A percentile compares a stretch with the other conserved stretches of the same genome.
phyloP scores from a whole-genome alignment of 148 eudicot genomes.

The Rhododendron molle region DNA sequence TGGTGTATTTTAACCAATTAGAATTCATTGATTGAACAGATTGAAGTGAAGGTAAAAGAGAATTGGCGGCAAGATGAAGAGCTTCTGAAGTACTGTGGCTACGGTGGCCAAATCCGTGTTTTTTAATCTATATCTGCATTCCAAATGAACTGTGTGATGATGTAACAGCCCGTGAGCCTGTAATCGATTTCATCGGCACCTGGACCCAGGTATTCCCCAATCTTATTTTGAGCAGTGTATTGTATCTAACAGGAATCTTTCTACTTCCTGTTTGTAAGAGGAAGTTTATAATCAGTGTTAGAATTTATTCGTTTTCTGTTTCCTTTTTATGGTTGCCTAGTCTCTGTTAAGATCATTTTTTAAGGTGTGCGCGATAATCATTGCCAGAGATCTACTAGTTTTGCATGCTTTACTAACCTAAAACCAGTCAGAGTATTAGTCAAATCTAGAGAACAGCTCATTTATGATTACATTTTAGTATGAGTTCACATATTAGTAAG shows the following conservation, averaged over 20 bases:
- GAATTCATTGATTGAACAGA: constrained; percentile 35
- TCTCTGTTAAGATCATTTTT: not conserved
- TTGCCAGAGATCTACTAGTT: not conserved
- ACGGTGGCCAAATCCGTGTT: constrained; percentile 72
- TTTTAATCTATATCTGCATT: constrained; percentile 19
- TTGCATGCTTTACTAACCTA: not conserved
- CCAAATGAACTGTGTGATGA: not conserved
- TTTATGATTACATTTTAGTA: not conserved
- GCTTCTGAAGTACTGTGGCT: constrained; percentile 74
- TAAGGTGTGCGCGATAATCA: not conserved
- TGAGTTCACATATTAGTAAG: not conserved
- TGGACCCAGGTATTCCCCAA: not conserved
- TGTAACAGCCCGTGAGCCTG: not conserved
- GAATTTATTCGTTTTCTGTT: not conserved
- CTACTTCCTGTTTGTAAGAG: not conserved
- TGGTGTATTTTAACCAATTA: not conserved
- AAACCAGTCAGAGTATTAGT: not conserved
- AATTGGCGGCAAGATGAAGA: constrained; percentile 98
- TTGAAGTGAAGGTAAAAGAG: constrained; percentile 87
- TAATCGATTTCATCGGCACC: not conserved
- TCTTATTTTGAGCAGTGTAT: not conserved
- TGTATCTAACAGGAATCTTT: not conserved
- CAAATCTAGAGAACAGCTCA: not conserved
- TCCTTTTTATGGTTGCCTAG: not conserved
- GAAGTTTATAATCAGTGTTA: not conserved